Evolutionary conservation across 169 alveolate species (phyloP).

Genomic region (Eimeria maxima): DNA sequence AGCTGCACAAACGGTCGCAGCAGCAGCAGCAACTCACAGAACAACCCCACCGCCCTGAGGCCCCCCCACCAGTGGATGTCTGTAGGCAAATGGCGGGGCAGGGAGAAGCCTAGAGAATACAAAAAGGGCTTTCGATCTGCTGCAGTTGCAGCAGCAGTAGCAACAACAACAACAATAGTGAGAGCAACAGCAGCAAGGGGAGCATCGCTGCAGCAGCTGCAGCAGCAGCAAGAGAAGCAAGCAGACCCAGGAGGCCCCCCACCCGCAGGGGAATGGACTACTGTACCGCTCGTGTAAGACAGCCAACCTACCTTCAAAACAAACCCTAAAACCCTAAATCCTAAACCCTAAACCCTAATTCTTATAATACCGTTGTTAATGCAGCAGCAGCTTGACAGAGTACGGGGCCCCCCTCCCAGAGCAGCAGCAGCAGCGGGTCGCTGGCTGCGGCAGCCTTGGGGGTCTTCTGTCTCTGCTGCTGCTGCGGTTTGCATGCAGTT

Average conservation of each 20-base stretch:
- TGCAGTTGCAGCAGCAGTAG: conserved; percentile 1
- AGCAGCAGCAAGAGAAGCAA: conserved; percentile 20
- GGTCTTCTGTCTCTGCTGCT: conserved; percentile 22
- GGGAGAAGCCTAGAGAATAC: background rate
- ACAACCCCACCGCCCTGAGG: conserved; percentile 14
- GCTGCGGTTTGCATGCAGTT: background rate
- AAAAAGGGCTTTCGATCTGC: background rate
- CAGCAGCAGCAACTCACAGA: background rate
- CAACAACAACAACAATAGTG: background rate
- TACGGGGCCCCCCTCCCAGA: conserved; percentile 31
- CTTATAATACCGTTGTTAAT: background rate
- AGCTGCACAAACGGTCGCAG: background rate
- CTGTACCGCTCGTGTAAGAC: too few species aligned
- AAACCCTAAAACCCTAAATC: background rate
- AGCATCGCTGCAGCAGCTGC: background rate
- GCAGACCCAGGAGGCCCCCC: conserved; percentile 51
- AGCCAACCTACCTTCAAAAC: background rate
- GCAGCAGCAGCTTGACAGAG: background rate
- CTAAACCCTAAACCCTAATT: conserved; percentile 28
- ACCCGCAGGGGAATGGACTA: background rate
- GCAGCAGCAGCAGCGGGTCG: conserved; percentile 35
- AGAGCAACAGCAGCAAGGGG: conserved; percentile 11
- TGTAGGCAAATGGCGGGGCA: background rate
- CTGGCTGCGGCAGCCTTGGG: conserved; percentile 24
- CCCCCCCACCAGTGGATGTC: background rate